Evolutionary conservation across 2,329 filamentous ascomycete species (phyloP), one percentile per base, ranked within the genome.

Genomic region (Phoma sp.): DNA sequence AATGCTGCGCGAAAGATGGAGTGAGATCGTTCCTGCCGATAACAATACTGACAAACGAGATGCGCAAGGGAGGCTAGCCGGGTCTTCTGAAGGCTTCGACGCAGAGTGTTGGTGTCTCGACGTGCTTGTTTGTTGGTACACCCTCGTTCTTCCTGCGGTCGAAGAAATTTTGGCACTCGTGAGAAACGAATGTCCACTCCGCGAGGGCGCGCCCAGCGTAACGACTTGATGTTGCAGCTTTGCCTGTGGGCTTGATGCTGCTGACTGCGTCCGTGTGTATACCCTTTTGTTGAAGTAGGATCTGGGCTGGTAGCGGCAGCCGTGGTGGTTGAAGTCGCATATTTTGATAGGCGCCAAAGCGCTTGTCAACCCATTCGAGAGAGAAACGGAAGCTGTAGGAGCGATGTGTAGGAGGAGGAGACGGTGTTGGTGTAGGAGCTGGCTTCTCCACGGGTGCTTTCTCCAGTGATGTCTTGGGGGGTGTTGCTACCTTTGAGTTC

Each of bases 141-240:
- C 90, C 90, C 69, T 95, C 91, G 39, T 86, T 85, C 45, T 87
- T 86, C 48, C 91, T 83, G 38, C 90, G 81, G 53, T 93, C 90
- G 26, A 92, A 85, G 73, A 93, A 95, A 67, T 86, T 90, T 75
- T 93, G 91, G 77, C 87, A 91, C 71, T 95, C 91, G 50, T 84
- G 84, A 14, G 92, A 85, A 17, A 93, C 84, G 15, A 90, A 78
- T 17, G 82, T 81, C 91, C 91, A 95, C 73, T 95, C 91, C 0
- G 90, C 90, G 37, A 95, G 79, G 0, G 91, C 87, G 17, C 89
- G 82, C 1, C 91, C 91, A 3, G 84, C 80, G 71, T 93, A 88
- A 53, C 81, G 82, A 56, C 83, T 83, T 5, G 73, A 74, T 3
- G 66, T 73, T 15, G 57, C 64, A 12, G 76, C 74, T 20, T 68